Conservation (phyloP, 2,329 filamentous ascomycete species). For the Venturia asperata region DNA sequence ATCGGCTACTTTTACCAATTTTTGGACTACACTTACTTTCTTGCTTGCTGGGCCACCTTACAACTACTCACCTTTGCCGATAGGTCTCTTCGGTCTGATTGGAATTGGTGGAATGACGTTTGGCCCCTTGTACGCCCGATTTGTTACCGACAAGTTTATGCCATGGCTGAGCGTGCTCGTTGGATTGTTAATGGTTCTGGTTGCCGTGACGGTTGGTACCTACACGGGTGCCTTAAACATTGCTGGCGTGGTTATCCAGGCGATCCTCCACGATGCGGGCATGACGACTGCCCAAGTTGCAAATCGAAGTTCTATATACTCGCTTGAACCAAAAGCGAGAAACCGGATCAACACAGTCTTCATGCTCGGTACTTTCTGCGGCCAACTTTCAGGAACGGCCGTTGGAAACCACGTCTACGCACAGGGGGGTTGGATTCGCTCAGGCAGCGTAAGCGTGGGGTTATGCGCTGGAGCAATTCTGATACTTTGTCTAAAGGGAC, state of each 20-base stretch:
- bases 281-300: conserved; percentile 67
- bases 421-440: conserved; percentile 48
- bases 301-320: conserved; percentile 63
- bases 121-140: conserved; percentile 61
- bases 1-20: conserved; percentile 55
- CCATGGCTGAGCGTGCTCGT: conserved; percentile 61
- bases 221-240: conserved; percentile 60
- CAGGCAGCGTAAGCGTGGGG: conserved; percentile 50
- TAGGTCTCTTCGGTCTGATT: conserved; percentile 73
- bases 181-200: conserved; percentile 51
- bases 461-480: conserved; percentile 45
- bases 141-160: conserved; percentile 63
- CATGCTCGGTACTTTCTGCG: conserved; percentile 69
- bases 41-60: conserved; percentile 65
- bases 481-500: conserved; percentile 44
- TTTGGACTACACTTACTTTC: conserved; percentile 75
- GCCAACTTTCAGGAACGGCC: conserved; percentile 61
- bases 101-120: conserved; percentile 62
- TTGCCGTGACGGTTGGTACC: conserved; percentile 60
- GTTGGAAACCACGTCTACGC: conserved; percentile 51
- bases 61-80: conserved; percentile 57
- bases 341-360: conserved; percentile 77
- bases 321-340: conserved; percentile 60
- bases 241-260: conserved; percentile 66
- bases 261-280: conserved; percentile 63